Base-by-base conservation (phyloP, 2,329 filamentous ascomycete genomes). In the Aureobasidium subglaciale region DNA sequence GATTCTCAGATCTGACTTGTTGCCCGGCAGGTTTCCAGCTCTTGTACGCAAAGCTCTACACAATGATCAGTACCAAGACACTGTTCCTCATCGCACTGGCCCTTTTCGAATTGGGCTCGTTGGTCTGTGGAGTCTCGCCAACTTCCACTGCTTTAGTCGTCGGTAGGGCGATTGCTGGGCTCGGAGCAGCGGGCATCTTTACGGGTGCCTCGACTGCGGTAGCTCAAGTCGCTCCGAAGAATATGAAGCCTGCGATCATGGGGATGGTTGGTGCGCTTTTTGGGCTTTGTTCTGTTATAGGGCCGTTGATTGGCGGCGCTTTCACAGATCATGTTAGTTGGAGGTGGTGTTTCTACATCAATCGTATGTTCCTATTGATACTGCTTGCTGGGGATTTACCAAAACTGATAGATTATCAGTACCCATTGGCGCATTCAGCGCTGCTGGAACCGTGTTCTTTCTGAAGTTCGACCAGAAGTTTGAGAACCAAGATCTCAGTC, bases 281-380 rank as follows among this genome's bases (percentile, higher is more conserved):
- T 59, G 74, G 75, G 2, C 70, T 79, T 55, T 74, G 75, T 3
- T 66, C 63, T 50, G 75, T 78, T 6, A 69, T 72, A n/a, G 76
- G 76, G 13, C 76, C 77, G 4, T 66, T 79, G 42, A 59, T 74
- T 35, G 71, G 70, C 13, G 70, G 71, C 40, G 68, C 64, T 6
- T 68, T 68, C 43, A 68, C 71, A 60, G 66, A 71, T 58, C 55
- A 63, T 48, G 61, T 74, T 1, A 70, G 71, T 15, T 77, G 75
- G 75, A 63, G 75, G 7, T 77, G 74, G 74, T 78, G 72, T 60
- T 77, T 76, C 65, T 76, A 73, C 55, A 78, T 80, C 63, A 80
- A 81, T 59, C 15, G 38, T 16, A 18, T 9, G 24, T 10, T 11
- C 53, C 67, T 59, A 76, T 77, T 65, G 77, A 74, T 57, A 34